These are phyloP conservation scores for Triangularia verruculosa DNA, from an alignment of 2,329 filamentous ascomycete genomes.

Conservation along the genomic window DNA sequence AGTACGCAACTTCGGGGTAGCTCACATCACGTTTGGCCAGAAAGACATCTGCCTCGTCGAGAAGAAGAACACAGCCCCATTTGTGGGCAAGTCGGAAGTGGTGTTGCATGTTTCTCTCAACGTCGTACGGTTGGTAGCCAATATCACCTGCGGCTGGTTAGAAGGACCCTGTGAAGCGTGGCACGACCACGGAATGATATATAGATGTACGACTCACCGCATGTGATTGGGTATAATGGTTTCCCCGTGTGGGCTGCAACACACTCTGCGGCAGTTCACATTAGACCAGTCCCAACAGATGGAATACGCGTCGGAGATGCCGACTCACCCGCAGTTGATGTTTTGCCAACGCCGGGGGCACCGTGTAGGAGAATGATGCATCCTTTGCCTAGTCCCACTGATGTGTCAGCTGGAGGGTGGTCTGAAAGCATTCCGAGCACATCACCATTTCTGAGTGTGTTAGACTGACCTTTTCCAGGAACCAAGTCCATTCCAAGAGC, in stretches of 20 bases:
- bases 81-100: conserved; percentile 19
- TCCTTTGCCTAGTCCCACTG: conserved; percentile 12
- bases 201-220: conserved; percentile 7
- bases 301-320: neutral
- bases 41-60: conserved; percentile 32
- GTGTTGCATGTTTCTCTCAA: conserved; percentile 18
- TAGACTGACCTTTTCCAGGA: conserved; percentile 33
- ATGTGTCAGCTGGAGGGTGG: neutral
- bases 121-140: conserved; percentile 33
- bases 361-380: conserved; percentile 30
- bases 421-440: conserved; percentile 15
- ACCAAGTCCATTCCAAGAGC: conserved; percentile 32
- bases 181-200: no score
- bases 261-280: conserved; percentile 20
- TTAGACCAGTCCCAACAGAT: neutral
- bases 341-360: conserved; percentile 28
- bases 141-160: conserved; percentile 13
- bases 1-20: conserved; percentile 30
- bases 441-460: neutral
- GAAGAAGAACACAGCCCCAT: conserved; percentile 23
- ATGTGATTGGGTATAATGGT: conserved; percentile 25
- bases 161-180: no score
- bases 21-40: conserved; percentile 26
- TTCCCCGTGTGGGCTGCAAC: conserved; percentile 27
- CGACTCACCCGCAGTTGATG: conserved; percentile 17